Base-by-base conservation (phyloP, 495 filamentous ascomycete species). In the Coniosporium apollinis region DNA sequence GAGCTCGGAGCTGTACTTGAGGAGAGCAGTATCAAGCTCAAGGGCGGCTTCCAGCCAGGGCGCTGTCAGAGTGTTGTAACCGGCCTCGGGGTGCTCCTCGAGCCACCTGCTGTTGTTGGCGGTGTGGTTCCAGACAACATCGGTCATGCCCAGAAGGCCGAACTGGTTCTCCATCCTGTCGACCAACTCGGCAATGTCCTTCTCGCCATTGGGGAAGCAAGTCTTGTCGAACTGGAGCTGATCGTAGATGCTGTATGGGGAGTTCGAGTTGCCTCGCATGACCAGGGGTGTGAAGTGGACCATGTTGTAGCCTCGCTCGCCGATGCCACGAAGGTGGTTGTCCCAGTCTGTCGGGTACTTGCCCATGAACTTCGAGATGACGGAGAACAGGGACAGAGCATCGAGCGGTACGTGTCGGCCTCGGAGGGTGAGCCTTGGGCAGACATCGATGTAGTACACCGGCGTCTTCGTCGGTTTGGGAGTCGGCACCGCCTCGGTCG, bases 41-140 rank as follows among this genome's bases (percentile, higher is more conserved):
- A 91, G 70, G 1, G 91, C 87, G 11, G 86, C 67, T 49, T 89
- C 76, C 19, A 99, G 64, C 81, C 84, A 93, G 0, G 91, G 91
- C 2, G 91, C 86, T 5, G 87, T 94, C 22, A 76, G 74, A 33
- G 93, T 58, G 52, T 89, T 99, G 60, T 96, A 99, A 2, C 91
- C 91, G 34, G 84, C 80, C 45, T 99, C 91, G 2, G 91, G 91
- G 46, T 99, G 86, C 37, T 84, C 78, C 51, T 92, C 66, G 13
- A 99, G 63, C 91, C 91, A 99, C 40, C 76, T 69, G 57, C 79
- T 94, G 55, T 96, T 94, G 55, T 94, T 67, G 2, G 91, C 91
- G 17, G 91, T 99, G 55, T 99, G 91, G 45, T 99, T 99, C 72
- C 84, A 87, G 17, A 99, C 91, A 31, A 99, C 85, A 52, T 99